Conservation (phyloP, 345 rosid genomes). For the Populus simonii region DNA sequence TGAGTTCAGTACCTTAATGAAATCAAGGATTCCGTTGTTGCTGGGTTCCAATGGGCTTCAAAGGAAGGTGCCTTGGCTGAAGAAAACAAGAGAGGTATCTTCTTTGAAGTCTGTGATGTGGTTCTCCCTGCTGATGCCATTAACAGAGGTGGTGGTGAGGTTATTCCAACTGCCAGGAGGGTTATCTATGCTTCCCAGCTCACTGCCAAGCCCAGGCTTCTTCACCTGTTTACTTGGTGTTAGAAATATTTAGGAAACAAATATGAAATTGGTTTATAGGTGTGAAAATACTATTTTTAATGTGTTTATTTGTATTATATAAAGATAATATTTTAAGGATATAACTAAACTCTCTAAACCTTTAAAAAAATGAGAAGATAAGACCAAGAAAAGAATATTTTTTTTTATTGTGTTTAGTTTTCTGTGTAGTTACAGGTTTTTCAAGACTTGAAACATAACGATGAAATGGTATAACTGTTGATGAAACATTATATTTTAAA, state of each 20-base stretch:
- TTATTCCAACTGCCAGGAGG: conserved; percentile 79
- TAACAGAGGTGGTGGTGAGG: conserved; percentile 87
- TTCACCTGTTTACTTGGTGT: conserved; percentile 73
- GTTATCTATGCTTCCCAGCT: conserved; percentile 76
- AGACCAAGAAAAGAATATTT: too few species aligned
- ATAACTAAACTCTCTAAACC: too few species aligned
- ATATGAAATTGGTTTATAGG: too few species aligned
- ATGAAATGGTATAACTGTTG: too few species aligned
- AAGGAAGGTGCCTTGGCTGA: conserved; percentile 72
- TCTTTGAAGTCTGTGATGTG: conserved; percentile 80
- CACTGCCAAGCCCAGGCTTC: conserved; percentile 79
- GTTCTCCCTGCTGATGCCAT: conserved; percentile 85
- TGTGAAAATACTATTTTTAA: too few species aligned
- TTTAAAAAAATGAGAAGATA: too few species aligned
- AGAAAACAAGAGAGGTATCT: conserved; percentile 84
- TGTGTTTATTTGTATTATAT: too few species aligned
- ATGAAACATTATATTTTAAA: too few species aligned
- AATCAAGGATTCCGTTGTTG: conserved; percentile 87
- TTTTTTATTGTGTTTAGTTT: too few species aligned
- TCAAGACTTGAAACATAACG: rapidly evolving
- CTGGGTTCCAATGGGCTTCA: conserved; percentile 93
- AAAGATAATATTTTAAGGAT: rapidly evolving
- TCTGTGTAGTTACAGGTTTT: too few species aligned
- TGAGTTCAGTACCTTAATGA: conserved; percentile 85
- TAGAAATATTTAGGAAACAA: too few species aligned